A percentile compares a stretch with the other conserved stretches of the same genome.
Evolutionary conservation across 352 stramenopile genomes (phyloP).

Genomic region (Thalassiosira exigua): DNA sequence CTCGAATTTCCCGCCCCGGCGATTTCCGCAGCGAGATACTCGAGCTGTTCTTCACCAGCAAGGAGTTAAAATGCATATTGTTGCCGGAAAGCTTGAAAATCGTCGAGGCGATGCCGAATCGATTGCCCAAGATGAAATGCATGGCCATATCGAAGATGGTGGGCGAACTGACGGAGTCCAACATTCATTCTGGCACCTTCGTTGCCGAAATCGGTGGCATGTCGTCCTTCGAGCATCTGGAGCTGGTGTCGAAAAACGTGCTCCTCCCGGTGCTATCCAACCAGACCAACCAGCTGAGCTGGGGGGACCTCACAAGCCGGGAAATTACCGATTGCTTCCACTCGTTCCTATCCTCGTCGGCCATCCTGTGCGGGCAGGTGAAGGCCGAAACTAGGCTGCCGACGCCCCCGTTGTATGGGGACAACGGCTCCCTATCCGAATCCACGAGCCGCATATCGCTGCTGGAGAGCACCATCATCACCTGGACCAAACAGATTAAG

Average conservation of each 20-base stretch:
- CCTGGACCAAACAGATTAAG: constrained; percentile 99
- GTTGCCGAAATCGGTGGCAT: constrained; percentile 88
- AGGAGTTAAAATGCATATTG: constrained; percentile 89
- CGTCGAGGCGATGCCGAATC: constrained; percentile 88
- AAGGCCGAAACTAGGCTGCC: constrained; percentile 97
- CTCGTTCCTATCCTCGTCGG: constrained; percentile 94
- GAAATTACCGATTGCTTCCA: constrained; percentile 98
- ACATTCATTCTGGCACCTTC: constrained; percentile 88
- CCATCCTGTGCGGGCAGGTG: constrained; percentile 95
- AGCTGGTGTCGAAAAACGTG: constrained; percentile 93
- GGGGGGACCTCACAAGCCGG: constrained; percentile 95
- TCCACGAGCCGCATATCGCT: constrained; percentile 92
- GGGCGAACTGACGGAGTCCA: constrained; percentile 62
- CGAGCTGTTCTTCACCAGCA: constrained; percentile 89
- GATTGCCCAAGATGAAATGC: constrained; percentile 89
- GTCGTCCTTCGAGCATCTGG: constrained; percentile 94
- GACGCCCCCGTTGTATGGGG: constrained; percentile 90
- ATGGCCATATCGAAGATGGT: constrained; percentile 92
- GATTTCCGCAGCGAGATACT: constrained; percentile 71
- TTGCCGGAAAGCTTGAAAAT: constrained; percentile 90
- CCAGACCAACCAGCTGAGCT: constrained; percentile 92
- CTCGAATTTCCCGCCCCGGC: neutral
- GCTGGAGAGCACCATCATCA: constrained; percentile 97
- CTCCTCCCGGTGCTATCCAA: constrained; percentile 96
- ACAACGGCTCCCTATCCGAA: constrained; percentile 61